A percentile compares a stretch with the other conserved stretches of the same genome.
Evolutionary conservation across 2,329 filamentous ascomycete species (phyloP).

Genomic region (Penicillium expansum): DNA sequence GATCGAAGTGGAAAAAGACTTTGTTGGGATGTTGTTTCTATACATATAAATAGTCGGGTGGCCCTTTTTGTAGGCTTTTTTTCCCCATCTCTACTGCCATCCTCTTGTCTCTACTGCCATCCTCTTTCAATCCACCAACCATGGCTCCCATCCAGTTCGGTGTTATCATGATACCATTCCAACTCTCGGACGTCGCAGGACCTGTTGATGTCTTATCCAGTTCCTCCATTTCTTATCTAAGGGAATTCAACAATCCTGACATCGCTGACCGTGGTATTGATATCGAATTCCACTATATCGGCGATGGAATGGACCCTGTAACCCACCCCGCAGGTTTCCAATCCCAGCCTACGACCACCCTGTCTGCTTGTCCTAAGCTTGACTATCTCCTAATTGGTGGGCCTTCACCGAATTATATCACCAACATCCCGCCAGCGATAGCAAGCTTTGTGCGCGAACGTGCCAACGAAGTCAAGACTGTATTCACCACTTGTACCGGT

Average conservation of each 20-base stretch:
- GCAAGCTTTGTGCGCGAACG: not conserved
- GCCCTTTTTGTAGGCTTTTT: not conserved
- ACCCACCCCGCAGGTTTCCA: not conserved
- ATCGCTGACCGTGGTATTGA: not conserved
- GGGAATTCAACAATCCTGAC: not conserved
- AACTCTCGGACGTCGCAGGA: not conserved
- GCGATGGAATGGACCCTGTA: not conserved
- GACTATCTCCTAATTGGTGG: not conserved
- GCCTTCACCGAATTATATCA: not conserved
- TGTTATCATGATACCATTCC: not conserved
- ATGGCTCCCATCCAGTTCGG: not conserved
- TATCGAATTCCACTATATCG: not conserved
- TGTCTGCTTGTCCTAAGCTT: not conserved
- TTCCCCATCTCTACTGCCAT: not conserved
- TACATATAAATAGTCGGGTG: not conserved
- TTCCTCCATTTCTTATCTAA: not conserved
- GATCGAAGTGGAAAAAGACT: not conserved
- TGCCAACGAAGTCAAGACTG: not conserved
- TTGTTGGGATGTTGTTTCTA: not conserved
- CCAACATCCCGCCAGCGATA: not conserved
- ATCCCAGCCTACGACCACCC: not conserved
- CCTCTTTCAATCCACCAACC: not conserved
- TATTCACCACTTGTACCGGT: not conserved
- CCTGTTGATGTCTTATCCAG: not conserved
- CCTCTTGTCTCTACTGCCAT: not conserved